phyloP scores from a whole-genome alignment of 1,139 yeast species.

The Zygosaccharomyces sapae region DNA sequence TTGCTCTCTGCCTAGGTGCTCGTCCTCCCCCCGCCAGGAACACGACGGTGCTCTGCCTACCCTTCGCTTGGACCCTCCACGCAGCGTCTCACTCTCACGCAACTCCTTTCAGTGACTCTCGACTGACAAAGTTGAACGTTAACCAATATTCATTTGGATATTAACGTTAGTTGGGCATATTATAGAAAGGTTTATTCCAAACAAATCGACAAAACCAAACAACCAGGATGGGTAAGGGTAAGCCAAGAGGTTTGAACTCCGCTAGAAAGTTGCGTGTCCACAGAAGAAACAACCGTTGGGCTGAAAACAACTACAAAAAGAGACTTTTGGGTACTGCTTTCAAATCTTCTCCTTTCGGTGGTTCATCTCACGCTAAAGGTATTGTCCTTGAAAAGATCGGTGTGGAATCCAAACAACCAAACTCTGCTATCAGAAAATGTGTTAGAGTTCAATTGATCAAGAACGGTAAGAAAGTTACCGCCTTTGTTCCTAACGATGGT shows the following conservation, averaged over 20 bases:
- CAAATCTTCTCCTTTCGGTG: slow-evolving; percentile 99
- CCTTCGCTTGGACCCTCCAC: neutral
- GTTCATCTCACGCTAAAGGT: slow-evolving; percentile 99
- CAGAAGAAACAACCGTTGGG: slow-evolving; percentile 99
- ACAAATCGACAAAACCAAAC: slow-evolving; percentile 20
- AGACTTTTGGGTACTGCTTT: slow-evolving; percentile 99
- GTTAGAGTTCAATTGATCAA: slow-evolving; percentile 99
- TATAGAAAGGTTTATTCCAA: slow-evolving; percentile 1
- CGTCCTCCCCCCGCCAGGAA: neutral
- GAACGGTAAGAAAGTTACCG: slow-evolving; percentile 99
- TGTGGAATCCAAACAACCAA: slow-evolving; percentile 99
- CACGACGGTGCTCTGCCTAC: neutral
- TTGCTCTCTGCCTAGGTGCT: too few species aligned
- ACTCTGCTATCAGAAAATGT: slow-evolving; percentile 99
- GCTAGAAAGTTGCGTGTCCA: slow-evolving; percentile 99
- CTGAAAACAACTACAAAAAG: slow-evolving; percentile 96
- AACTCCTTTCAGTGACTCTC: slow-evolving; percentile 5
- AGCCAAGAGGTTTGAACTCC: slow-evolving; percentile 79
- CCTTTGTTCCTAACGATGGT: slow-evolving; percentile 99
- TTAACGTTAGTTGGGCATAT: neutral
- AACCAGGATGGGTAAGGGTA: slow-evolving; percentile 42
- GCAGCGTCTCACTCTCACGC: neutral
- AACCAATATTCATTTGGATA: neutral
- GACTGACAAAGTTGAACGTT: slow-evolving; percentile 5
- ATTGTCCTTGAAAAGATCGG: slow-evolving; percentile 99